These are phyloP conservation scores for Amborella trichopoda DNA, from an alignment of 164 flowering plant species.

Conservation along the genomic window DNA sequence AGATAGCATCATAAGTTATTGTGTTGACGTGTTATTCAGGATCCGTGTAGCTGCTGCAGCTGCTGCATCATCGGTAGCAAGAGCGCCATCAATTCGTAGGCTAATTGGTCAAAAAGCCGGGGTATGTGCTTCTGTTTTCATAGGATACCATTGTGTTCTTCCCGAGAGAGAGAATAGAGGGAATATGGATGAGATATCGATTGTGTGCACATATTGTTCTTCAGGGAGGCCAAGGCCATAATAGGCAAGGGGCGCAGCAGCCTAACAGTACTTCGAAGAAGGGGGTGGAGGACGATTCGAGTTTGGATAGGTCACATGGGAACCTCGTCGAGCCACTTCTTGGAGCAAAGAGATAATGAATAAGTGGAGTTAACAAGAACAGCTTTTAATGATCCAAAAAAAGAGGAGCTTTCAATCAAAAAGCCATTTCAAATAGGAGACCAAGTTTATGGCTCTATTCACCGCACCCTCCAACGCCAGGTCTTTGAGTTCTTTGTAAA, in stretches of 20 bases:
- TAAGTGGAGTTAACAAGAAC: too few species aligned
- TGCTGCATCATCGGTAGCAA: slow-evolving; percentile 56
- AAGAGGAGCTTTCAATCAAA: too few species aligned
- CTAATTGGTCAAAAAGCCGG: slow-evolving; percentile 27
- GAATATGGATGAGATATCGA: neutral
- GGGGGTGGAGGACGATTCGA: slow-evolving; percentile 23
- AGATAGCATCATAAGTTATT: neutral
- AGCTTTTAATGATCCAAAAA: too few species aligned
- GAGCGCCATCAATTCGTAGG: slow-evolving; percentile 45
- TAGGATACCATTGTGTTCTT: neutral
- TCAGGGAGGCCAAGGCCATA: slow-evolving; percentile 55
- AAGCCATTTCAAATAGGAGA: too few species aligned
- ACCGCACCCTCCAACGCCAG: too few species aligned
- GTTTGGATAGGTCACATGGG: slow-evolving; percentile 3
- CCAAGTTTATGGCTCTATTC: too few species aligned
- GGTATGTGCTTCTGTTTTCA: slow-evolving; percentile 10
- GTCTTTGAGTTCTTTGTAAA: too few species aligned
- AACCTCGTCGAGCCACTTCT: slow-evolving; percentile 21
- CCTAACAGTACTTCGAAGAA: slow-evolving; percentile 19
- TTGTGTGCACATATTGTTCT: neutral
- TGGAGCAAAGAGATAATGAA: slow-evolving; percentile 20
- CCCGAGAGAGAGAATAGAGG: neutral
- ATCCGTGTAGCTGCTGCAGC: slow-evolving; percentile 68
- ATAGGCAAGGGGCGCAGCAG: slow-evolving; percentile 27
- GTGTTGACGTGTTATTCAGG: slow-evolving; percentile 15